A percentile compares a stretch with the other conserved stretches of the same genome.
phyloP scores from a whole-genome alignment of 768 basidiomycete genomes.

The Boletales sp. region DNA sequence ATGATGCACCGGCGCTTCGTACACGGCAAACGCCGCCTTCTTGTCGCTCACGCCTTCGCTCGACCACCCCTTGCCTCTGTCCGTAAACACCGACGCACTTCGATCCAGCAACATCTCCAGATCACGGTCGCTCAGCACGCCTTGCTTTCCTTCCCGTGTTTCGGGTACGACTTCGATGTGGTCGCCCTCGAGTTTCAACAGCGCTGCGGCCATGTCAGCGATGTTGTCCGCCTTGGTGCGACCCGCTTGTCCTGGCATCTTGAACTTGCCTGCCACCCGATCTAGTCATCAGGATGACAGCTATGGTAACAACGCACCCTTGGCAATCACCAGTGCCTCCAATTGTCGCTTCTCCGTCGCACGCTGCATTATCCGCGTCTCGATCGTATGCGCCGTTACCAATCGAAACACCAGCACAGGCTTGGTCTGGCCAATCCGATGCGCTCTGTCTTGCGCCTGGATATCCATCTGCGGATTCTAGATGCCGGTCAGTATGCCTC shows the following conservation, averaged over 20 bases:
- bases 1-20: slow-evolving; percentile 58
- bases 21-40: slow-evolving; percentile 74
- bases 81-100: slow-evolving; percentile 65
- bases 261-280: slow-evolving; percentile 66
- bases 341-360: slow-evolving; percentile 85
- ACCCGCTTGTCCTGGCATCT: slow-evolving; percentile 58
- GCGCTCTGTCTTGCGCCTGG: slow-evolving; percentile 94
- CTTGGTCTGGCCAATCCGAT: slow-evolving; percentile 91
- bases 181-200: slow-evolving; percentile 82
- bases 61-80: slow-evolving; percentile 72
- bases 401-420: slow-evolving; percentile 90
- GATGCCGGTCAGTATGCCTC: background rate
- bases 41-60: slow-evolving; percentile 33
- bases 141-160: slow-evolving; percentile 58
- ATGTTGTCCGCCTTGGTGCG: slow-evolving; percentile 59
- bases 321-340: slow-evolving; percentile 93
- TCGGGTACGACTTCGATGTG: slow-evolving; percentile 83
- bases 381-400: slow-evolving; percentile 84
- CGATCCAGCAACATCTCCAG: slow-evolving; percentile 80
- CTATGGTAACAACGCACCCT: slow-evolving; percentile 44
- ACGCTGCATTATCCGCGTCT: slow-evolving; percentile 88
- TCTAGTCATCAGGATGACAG: too few species aligned
- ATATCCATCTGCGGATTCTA: slow-evolving; percentile 96
- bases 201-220: slow-evolving; percentile 74
- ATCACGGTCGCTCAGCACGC: slow-evolving; percentile 79